Percentiles rank a stretch among this genome's conserved stretches.
phyloP scores from a whole-genome alignment of 1,284 basidiomycete genomes.

The Trichosporon sp. region DNA sequence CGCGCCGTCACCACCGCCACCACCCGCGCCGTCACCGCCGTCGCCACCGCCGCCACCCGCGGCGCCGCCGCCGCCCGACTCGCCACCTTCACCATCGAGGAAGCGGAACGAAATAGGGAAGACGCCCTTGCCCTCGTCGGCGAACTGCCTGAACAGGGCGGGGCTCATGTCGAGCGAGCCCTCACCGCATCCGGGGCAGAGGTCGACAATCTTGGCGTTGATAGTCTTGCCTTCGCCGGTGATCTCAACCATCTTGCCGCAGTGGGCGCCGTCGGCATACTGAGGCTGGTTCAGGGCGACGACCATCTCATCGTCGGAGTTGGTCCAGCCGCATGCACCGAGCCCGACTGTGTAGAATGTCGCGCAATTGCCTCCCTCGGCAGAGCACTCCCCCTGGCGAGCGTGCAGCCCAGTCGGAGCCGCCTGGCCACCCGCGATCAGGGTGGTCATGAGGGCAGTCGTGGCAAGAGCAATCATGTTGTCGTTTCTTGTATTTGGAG shows the following conservation, averaged over 20 bases:
- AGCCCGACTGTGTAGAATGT: conserved; percentile 26
- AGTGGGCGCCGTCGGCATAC: conserved; percentile 51
- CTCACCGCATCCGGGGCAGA: conserved; percentile 50
- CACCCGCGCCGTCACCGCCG: too few species aligned
- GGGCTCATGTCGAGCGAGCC: conserved; percentile 72
- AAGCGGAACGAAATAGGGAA: not conserved
- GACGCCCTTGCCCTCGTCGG: not conserved
- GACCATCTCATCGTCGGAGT: conserved; percentile 32
- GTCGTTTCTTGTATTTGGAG: not conserved
- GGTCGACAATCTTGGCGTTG: conserved; percentile 63
- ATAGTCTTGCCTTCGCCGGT: conserved; percentile 59
- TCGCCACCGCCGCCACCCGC: too few species aligned
- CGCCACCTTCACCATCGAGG: not conserved
- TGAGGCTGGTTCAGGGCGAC: conserved; percentile 46
- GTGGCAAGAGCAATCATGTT: not conserved
- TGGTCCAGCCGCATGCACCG: conserved; percentile 24
- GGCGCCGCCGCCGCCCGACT: not conserved
- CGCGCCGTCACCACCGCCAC: too few species aligned
- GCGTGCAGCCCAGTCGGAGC: not conserved
- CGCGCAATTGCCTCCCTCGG: conserved; percentile 14
- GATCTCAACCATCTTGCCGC: conserved; percentile 63
- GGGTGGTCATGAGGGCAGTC: not conserved
- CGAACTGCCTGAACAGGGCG: conserved; percentile 59
- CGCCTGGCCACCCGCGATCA: not conserved
- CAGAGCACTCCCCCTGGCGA: not conserved